Evolutionary conservation across 805 yeast genomes (phyloP), one percentile per base, ranked within the genome.

Genomic region (Candida palmyrensis): DNA sequence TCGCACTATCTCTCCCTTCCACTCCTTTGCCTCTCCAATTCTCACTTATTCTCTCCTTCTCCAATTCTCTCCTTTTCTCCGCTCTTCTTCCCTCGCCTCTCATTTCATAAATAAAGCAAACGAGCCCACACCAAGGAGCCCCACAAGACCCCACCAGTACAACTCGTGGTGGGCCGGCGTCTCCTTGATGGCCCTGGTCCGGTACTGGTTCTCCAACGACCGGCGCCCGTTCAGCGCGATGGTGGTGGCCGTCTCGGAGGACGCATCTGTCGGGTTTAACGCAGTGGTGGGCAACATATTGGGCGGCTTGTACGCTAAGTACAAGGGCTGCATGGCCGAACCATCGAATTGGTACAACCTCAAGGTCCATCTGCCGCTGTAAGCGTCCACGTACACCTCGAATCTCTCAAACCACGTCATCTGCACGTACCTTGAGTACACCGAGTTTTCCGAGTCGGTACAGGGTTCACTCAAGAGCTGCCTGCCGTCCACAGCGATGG

Each of bases 241-340:
- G 33, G 54, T 43, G 6, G 56, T 27, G 25, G 48, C 46, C 8
- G 71, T 55, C 24, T 63, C 58, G 5, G 68, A 51, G 2, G 66
- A 61, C 19, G 43, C 39, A 27, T 66, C 65, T 2, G 95, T 84
- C 15, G 98, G 98, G 58, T 89, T 90, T 69, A 92, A 64, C 0
- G 97, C 89, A 33, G 55, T 61, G 1, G 97, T 92, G 15, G 98
- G 98, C 39, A 92, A 75, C 98, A 92, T 92, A 75, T 83, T 71
- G 7, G 98, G 94, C 5, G 98, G 98, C 48, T 75, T 74, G 66
- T 89, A 92, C 2, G 94, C 96, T 56, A 92, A 71, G 59, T 87
- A 92, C 49, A 92, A 58, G 1, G 98, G 97, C 44, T 87, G 90
- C 68, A 82, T 59, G 28, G 77, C 77, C 12, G 84, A 57, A 12